A percentile compares a stretch with the other conserved stretches of the same genome.
These are phyloP conservation scores for Chlamydomonas eustigma DNA, from an alignment of 139 green algal species.

Conservation along the genomic window DNA sequence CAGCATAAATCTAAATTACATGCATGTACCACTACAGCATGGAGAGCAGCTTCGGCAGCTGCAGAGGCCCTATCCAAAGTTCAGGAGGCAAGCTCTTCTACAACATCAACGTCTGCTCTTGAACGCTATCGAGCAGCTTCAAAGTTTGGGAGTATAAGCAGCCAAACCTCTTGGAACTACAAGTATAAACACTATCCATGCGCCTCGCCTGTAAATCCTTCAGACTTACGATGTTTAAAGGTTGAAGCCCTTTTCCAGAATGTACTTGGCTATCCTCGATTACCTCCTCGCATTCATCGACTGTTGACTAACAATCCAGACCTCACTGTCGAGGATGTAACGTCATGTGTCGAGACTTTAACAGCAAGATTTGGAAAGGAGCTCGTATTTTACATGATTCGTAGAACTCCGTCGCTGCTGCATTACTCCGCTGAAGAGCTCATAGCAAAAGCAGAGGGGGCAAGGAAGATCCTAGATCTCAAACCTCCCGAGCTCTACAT, in stretches of 20 bases:
- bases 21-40: not conserved
- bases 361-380: slow-evolving; percentile 24
- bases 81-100: not conserved
- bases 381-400: slow-evolving; percentile 36
- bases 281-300: slow-evolving; percentile 22
- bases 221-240: slow-evolving; percentile 27
- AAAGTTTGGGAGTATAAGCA: not conserved
- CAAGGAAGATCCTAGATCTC: slow-evolving; percentile 29
- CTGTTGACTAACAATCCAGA: not conserved
- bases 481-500: slow-evolving; percentile 21
- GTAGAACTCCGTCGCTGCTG: not conserved
- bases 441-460: slow-evolving; percentile 16
- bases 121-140: not conserved
- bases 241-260: slow-evolving; percentile 55
- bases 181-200: slow-evolving; percentile 28
- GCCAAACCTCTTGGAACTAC: slow-evolving; percentile 11
- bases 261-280: slow-evolving; percentile 42
- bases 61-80: not conserved
- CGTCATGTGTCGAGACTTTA: slow-evolving; percentile 24
- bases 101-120: not conserved
- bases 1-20: not conserved
- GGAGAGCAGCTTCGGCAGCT: not conserved
- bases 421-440: slow-evolving; percentile 1
- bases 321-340: not conserved
- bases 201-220: slow-evolving; percentile 10